Conservation (phyloP, 306 rosid genomes). For the Trichosanthes cucumerina region DNA sequence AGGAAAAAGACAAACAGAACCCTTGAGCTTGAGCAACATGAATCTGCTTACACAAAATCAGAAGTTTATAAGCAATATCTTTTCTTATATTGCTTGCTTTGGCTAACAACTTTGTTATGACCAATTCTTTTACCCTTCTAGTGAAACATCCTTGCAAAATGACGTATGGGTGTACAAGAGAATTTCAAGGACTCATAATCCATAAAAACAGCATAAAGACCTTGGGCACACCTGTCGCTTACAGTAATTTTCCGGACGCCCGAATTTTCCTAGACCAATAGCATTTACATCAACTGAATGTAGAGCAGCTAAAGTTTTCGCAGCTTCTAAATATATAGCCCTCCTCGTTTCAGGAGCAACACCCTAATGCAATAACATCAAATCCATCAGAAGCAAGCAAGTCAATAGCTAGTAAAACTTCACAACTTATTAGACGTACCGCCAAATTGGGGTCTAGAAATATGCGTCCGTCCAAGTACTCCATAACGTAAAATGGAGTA, state of each 20-base stretch:
- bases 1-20: conserved; percentile 10
- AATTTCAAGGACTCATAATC: neutral
- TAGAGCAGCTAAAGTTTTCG: conserved; percentile 53
- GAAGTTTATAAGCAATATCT: neutral
- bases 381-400: conserved; percentile 10
- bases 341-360: conserved; percentile 52
- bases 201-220: neutral
- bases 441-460: conserved; percentile 60
- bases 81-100: neutral
- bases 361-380: conserved; percentile 38
- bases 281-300: conserved; percentile 68
- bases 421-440: conserved; percentile 22
- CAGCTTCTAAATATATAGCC: conserved; percentile 56
- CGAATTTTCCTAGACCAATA: conserved; percentile 71
- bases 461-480: conserved; percentile 85
- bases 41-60: neutral
- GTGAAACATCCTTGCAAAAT: neutral
- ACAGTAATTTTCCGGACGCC: conserved; percentile 65
- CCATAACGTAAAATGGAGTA: conserved; percentile 87
- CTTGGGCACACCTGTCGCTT: conserved; percentile 55
- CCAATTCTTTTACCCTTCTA: neutral
- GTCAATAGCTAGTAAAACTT: neutral
- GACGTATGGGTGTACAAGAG: neutral
- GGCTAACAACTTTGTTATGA: neutral
- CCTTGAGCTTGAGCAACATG: neutral